A percentile compares a stretch with the other conserved stretches of the same genome.
Conservation (phyloP, 1,139 yeast genomes). For the Lodderomyces margitis region DNA sequence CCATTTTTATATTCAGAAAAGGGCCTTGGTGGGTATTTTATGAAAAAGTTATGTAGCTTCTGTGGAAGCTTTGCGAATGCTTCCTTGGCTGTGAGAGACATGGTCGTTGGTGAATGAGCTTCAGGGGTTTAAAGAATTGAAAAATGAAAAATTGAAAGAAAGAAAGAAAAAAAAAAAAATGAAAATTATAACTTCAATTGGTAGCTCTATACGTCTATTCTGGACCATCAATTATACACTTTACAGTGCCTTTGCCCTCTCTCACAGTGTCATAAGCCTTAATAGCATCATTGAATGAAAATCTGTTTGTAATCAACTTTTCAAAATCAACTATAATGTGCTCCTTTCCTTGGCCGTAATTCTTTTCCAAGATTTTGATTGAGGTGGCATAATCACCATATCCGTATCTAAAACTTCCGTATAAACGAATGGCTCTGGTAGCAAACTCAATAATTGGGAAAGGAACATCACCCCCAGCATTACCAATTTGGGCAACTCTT, state of each 20-base stretch:
- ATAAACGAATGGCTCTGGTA: conserved; percentile 65
- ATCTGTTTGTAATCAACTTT: conserved; percentile 74
- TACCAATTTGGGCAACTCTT: conserved; percentile 71
- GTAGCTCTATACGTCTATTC: conserved; percentile 14
- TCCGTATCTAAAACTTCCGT: conserved; percentile 81
- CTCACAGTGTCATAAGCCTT: conserved; percentile 75
- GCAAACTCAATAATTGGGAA: conserved; percentile 77
- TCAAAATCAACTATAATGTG: conserved; percentile 42
- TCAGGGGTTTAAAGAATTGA: not conserved
- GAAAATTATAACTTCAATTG: not conserved
- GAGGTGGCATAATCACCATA: conserved; percentile 77
- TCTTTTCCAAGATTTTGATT: conserved; percentile 59
- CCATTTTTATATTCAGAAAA: conserved; percentile 59
- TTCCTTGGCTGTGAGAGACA: conserved; percentile 30
- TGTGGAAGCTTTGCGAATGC: conserved; percentile 65
- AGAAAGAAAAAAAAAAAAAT: conserved; percentile 5
- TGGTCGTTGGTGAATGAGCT: conserved; percentile 3
- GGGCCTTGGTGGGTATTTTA: conserved; percentile 86
- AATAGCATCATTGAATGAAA: conserved; percentile 68
- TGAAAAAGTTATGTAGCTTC: conserved; percentile 71
- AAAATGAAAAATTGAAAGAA: conserved; percentile 1
- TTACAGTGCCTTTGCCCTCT: conserved; percentile 43
- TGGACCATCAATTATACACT: conserved; percentile 49
- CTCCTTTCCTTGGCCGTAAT: conserved; percentile 61
- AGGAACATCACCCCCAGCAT: conserved; percentile 61